Percentiles rank a stretch among this genome's conserved stretches.
Evolutionary conservation across 352 stramenopile species (phyloP).

Genomic region (Phytophthora palmivora): DNA sequence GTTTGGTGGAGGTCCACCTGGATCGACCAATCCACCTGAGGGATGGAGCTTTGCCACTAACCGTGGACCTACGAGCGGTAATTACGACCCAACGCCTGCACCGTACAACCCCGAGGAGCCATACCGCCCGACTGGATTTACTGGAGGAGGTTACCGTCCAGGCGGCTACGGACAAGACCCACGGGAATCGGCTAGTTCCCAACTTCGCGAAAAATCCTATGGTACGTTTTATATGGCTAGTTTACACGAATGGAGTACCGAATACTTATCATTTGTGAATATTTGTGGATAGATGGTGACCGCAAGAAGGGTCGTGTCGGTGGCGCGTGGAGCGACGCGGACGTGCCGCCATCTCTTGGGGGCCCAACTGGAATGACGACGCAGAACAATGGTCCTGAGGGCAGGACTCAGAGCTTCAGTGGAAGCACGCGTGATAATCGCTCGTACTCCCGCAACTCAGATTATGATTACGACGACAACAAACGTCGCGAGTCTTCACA

Average conservation of each 20-base stretch:
- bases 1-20: slow-evolving; percentile 66
- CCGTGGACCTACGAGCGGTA: slow-evolving; percentile 77
- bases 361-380: slow-evolving; percentile 34
- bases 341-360: slow-evolving; percentile 28
- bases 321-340: slow-evolving; percentile 64
- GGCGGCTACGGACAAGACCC: slow-evolving; percentile 61
- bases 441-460: slow-evolving; percentile 49
- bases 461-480: slow-evolving; percentile 69
- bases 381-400: slow-evolving; percentile 44
- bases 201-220: slow-evolving; percentile 84
- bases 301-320: slow-evolving; percentile 86
- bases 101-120: slow-evolving; percentile 86
- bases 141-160: slow-evolving; percentile 57
- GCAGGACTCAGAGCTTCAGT: slow-evolving; percentile 54
- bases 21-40: slow-evolving; percentile 73
- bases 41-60: slow-evolving; percentile 90
- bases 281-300: slow-evolving; percentile 61
- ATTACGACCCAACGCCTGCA: slow-evolving; percentile 56
- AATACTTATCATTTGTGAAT: slow-evolving; percentile 3
- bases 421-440: slow-evolving; percentile 44
- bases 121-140: slow-evolving; percentile 65
- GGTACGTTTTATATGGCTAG: slow-evolving; percentile 37
- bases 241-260: neutral
- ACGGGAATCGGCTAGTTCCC: slow-evolving; percentile 65
- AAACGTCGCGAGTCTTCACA: slow-evolving; percentile 41